Conservation (phyloP, 495 filamentous ascomycete species). For the Gamarada debralockiae region DNA sequence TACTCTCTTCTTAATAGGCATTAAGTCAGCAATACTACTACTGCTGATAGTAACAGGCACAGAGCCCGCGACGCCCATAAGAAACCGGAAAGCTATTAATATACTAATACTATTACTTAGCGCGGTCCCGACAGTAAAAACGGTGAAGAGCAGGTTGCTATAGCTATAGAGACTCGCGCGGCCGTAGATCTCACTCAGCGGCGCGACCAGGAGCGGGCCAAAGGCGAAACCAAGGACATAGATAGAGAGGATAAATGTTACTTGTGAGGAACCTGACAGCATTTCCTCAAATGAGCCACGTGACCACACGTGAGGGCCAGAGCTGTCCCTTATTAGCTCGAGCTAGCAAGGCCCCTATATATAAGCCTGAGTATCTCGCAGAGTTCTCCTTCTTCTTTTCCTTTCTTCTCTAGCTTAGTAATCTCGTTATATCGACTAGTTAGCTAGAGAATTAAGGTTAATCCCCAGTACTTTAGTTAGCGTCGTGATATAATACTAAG, state of each 20-base stretch:
- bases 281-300: too few species aligned
- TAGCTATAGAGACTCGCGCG: constrained; percentile 47
- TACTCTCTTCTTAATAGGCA: constrained; percentile 41
- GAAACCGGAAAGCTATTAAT: constrained; percentile 51
- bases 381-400: too few species aligned
- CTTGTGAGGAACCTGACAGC: constrained; percentile 43
- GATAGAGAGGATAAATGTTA: constrained; percentile 55
- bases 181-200: constrained; percentile 52
- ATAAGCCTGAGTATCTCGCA: too few species aligned
- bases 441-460: too few species aligned
- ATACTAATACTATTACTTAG: constrained; percentile 32
- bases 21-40: constrained; percentile 53
- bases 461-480: too few species aligned
- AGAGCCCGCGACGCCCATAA: constrained; percentile 47
- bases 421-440: too few species aligned
- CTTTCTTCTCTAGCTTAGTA: too few species aligned
- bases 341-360: too few species aligned
- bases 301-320: too few species aligned
- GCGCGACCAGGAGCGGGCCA: constrained; percentile 40
- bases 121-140: constrained; percentile 43
- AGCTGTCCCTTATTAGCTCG: too few species aligned
- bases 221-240: constrained; percentile 54
- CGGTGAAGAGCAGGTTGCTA: constrained; percentile 43
- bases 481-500: too few species aligned
- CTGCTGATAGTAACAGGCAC: constrained; percentile 47